A percentile compares a stretch with the other conserved stretches of the same genome.
phyloP scores from a whole-genome alignment of 2,329 filamentous ascomycete species.

The Chrysoporthe puriensis region DNA sequence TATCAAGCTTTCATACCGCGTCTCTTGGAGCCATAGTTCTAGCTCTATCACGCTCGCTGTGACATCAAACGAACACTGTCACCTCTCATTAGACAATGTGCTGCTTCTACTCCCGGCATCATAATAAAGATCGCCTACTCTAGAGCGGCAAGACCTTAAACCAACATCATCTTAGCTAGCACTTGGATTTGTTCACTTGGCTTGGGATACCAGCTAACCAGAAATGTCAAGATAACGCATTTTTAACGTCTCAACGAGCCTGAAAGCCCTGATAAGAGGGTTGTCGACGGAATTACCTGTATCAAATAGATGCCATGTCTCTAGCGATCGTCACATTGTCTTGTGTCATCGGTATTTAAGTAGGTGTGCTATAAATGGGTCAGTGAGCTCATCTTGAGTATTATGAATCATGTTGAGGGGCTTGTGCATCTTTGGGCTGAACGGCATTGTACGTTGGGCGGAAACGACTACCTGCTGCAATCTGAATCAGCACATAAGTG shows the following conservation, averaged over 20 bases:
- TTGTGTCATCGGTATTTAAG: neutral
- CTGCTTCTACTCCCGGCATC: neutral
- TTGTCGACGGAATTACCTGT: too few species aligned
- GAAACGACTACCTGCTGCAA: neutral
- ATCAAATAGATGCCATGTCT: too few species aligned
- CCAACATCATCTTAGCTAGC: neutral
- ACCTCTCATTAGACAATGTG: neutral
- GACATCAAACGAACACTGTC: neutral
- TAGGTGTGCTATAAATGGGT: neutral
- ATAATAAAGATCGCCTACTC: neutral
- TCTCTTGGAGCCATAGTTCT: neutral
- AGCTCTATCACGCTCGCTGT: neutral
- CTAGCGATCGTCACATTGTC: too few species aligned
- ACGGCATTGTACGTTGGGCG: neutral
- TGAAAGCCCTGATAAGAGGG: too few species aligned
- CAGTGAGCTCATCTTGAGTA: neutral
- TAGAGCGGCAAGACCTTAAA: neutral
- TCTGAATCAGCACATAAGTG: neutral
- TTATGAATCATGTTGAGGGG: neutral
- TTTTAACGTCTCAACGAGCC: too few species aligned
- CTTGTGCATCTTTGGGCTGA: neutral
- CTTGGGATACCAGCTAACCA: neutral
- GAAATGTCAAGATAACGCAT: too few species aligned
- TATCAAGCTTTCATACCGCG: too few species aligned
- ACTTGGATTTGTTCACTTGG: neutral